Base-by-base conservation (phyloP, 768 basidiomycete genomes). In the Xerocomus brunneocitrinus region DNA sequence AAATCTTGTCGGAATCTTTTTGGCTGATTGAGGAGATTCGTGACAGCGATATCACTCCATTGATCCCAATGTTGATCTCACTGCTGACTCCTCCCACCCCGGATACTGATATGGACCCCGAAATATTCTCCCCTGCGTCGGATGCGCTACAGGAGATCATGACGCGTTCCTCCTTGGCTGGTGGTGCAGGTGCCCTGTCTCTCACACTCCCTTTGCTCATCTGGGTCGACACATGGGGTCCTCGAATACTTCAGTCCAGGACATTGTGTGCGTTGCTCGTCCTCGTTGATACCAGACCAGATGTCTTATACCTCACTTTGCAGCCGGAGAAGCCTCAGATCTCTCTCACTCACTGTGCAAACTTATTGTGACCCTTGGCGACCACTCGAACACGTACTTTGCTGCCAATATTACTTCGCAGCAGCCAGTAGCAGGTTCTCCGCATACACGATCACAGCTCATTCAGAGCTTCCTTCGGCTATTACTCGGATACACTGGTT, bases 131-230 rank as follows among this genome's bases (percentile, higher is more conserved):
- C 9, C 74, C 83, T 0, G 80, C 85, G 1, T 85, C 85, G 0
- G 84, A 89, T 41, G 79, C 85, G 0, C 65, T 95, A 4, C 83
- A 88, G 65, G 91, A 94, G 61, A 77, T 95, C 49, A 77, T 94
- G 60, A 79, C 83, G 1, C 80, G 82, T 47, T 90, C 92, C 1
- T 76, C 86, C 0, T 75, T 94, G 30, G 76, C 85, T 0, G 81
- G 85, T 49, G 90, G 89, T 0, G 73, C 77, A 0, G 90, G 88
- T 2, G 77, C 78, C 16, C 79, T 79, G 50, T 79, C 85, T 0
- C 77, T 95, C 30, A 92, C 92, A 0, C 89, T 94, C 62, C 94
- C 94, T 3, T 72, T 98, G 7, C 73, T 97, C n/a, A 70, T 83
- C 3, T 98, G 92, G 91, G 63, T 85, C 0, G 77, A 84, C 54